Evolutionary conservation across 768 basidiomycete species (phyloP).

Genomic region (Kwoniella sp.): DNA sequence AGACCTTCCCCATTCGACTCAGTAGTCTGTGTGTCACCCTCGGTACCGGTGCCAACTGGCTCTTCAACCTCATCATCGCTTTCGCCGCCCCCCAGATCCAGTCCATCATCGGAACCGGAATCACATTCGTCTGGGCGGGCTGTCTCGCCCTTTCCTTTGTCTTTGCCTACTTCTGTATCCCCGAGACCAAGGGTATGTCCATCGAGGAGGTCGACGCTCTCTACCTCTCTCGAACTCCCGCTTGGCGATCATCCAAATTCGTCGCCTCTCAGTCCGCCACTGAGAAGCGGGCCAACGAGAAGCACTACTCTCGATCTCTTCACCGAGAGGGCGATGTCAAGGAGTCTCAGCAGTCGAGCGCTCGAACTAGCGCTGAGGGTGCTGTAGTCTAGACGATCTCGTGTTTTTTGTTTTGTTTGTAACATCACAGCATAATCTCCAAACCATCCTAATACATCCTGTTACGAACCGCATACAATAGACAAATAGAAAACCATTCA

Average conservation of each 20-base stretch:
- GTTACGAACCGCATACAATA: neutral
- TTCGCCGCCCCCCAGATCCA: slow-evolving; percentile 56
- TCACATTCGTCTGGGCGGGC: slow-evolving; percentile 55
- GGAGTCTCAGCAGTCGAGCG: slow-evolving; percentile 28
- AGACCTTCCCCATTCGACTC: slow-evolving; percentile 55
- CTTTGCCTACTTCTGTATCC: slow-evolving; percentile 55
- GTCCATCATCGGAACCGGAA: slow-evolving; percentile 52
- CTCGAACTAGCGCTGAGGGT: slow-evolving; percentile 31
- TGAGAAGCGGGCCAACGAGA: slow-evolving; percentile 35
- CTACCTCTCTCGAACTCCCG: slow-evolving; percentile 48
- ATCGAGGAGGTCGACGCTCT: slow-evolving; percentile 55
- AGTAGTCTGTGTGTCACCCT: slow-evolving; percentile 54
- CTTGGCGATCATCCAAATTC: slow-evolving; percentile 47
- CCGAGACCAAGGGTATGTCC: slow-evolving; percentile 54
- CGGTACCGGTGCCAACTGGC: slow-evolving; percentile 55
- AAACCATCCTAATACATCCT: neutral
- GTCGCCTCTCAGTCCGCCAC: slow-evolving; percentile 26
- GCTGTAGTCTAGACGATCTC: slow-evolving; percentile 9
- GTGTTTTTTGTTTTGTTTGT: slow-evolving; percentile 1
- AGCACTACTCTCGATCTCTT: slow-evolving; percentile 37
- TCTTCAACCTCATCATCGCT: slow-evolving; percentile 52
- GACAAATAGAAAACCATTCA: neutral
- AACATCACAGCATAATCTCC: neutral
- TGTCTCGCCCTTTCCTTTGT: slow-evolving; percentile 46
- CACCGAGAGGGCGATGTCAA: slow-evolving; percentile 35